Base-by-base conservation (phyloP, 352 stramenopile genomes). In the Pythium guiyangense region DNA sequence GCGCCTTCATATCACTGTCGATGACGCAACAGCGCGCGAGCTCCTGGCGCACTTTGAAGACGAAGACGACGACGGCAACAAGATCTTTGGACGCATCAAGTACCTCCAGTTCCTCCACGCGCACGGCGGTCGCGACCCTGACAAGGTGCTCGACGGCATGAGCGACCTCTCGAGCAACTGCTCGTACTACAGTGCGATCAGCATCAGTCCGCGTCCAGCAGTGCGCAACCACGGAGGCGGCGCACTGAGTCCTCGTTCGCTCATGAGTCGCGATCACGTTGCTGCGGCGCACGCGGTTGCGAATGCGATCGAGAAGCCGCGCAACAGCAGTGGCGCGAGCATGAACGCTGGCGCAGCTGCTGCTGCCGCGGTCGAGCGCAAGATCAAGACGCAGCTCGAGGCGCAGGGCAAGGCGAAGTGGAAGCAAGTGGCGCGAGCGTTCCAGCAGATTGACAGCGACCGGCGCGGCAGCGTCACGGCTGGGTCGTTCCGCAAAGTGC, bases 111-210 rank as follows among this genome's bases (percentile, higher is more conserved):
- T 88, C 8, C 59, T 91, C 9, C 77, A 88, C 58, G 81, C 78
- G 0, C 57, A 79, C 12, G 81, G 81, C 2, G 81, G 81, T 0
- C 71, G 76, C 37, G 81, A 91, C 47, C 78, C 81, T 0, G 78
- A 91, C 47, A 81, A 72, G 12, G 15, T 31, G 26, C 49, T 88
- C 48, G 79, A 81, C 20, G 70, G 59, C 6, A 73, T 86, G 73
- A 88, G 76, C 49, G 81, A 91, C 31, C 46, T 88, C 3, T 88
- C 78, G 2, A 89, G 78, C 62, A 79, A 89, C 53, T 91, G 81
- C 48, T 88, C 78, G 9, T 91, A 91, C 69, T 91, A 91, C 66
- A 84, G 65, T 54, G 73, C 78, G 6, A 81, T 91, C 29, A 73
- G 62, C 15, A 89, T 88, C 50, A 88, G 78, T 50, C 78, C 75